Conservation (phyloP, 805 yeast genomes). For the Metahyphopichia silvanorum region DNA sequence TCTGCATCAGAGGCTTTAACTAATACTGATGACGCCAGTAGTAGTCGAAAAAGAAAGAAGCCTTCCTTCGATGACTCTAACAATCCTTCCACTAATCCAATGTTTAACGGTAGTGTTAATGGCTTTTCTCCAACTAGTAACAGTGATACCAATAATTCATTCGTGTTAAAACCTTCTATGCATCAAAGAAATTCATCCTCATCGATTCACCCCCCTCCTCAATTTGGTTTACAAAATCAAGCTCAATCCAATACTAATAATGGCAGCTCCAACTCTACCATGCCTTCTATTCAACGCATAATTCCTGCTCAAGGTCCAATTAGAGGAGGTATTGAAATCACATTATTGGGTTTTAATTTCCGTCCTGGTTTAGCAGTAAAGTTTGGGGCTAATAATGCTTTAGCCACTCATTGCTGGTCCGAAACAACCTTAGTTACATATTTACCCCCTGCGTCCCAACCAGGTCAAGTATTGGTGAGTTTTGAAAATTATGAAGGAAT, state of each 20-base stretch:
- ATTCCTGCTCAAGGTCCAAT: conserved; percentile 96
- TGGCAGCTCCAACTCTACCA: conserved; percentile 1
- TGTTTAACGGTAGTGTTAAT: conserved; percentile 36
- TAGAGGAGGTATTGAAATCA: conserved; percentile 94
- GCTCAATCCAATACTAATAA: conserved; percentile 1
- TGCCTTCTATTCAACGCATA: conserved; percentile 74
- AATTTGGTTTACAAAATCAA: conserved; percentile 1
- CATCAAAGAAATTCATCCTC: conserved; percentile 3
- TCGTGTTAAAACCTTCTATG: conserved; percentile 5
- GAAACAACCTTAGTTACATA: conserved; percentile 90
- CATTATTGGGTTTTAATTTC: conserved; percentile 84
- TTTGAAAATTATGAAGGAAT: conserved; percentile 52
- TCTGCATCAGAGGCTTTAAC: conserved; percentile 53
- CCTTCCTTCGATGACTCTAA: conserved; percentile 43
- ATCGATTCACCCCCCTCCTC: conserved; percentile 9
- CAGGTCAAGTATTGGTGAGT: conserved; percentile 92
- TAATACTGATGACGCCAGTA: conserved; percentile 29
- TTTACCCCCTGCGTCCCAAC: conserved; percentile 83
- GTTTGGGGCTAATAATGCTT: conserved; percentile 77
- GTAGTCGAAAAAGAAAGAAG: conserved; percentile 48
- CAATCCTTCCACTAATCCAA: conserved; percentile 29
- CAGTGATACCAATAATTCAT: conserved; percentile 39
- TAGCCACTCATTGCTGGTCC: conserved; percentile 95
- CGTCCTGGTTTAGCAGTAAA: conserved; percentile 77
- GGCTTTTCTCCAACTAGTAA: conserved; percentile 46